phyloP scores from a whole-genome alignment of 192 early-diverging fungal genomes.

The Dispira parvispora region DNA sequence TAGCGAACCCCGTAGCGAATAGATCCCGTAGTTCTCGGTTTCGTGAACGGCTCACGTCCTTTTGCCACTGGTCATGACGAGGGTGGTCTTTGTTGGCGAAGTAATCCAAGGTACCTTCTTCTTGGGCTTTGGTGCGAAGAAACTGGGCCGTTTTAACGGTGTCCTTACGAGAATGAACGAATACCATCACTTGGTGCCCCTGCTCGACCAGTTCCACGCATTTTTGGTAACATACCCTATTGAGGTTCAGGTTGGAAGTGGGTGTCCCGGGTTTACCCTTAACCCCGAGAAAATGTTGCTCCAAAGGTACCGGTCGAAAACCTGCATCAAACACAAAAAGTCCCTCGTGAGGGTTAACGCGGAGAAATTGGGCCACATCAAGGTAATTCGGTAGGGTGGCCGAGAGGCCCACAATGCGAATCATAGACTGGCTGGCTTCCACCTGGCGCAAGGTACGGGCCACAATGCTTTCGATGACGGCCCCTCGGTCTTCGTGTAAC shows the following conservation, averaged over 20 bases:
- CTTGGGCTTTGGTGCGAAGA: slow-evolving; percentile 50
- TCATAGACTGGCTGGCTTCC: slow-evolving; percentile 84
- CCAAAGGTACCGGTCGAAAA: slow-evolving; percentile 88
- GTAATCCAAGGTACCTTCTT: slow-evolving; percentile 34
- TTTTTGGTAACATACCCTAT: slow-evolving; percentile 77
- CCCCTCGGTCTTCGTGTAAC: slow-evolving; percentile 89
- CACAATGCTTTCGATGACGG: slow-evolving; percentile 92
- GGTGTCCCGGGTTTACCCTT: slow-evolving; percentile 71
- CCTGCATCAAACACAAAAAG: slow-evolving; percentile 94
- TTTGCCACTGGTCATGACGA: slow-evolving; percentile 28
- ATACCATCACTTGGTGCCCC: slow-evolving; percentile 97
- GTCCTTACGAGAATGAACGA: slow-evolving; percentile 96
- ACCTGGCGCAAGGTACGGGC: slow-evolving; percentile 84
- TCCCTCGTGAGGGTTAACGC: slow-evolving; percentile 83
- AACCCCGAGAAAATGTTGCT: slow-evolving; percentile 89
- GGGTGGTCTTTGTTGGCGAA: slow-evolving; percentile 18
- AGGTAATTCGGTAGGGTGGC: slow-evolving; percentile 97
- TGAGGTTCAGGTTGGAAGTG: slow-evolving; percentile 45
- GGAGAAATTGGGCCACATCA: slow-evolving; percentile 84
- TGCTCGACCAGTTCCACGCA: slow-evolving; percentile 50
- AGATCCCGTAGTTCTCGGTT: slow-evolving; percentile 83
- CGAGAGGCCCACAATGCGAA: slow-evolving; percentile 91
- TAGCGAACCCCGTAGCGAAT: slow-evolving; percentile 66
- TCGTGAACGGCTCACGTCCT: slow-evolving; percentile 51
- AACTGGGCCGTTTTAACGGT: slow-evolving; percentile 87